phyloP scores from a whole-genome alignment of 306 rosid genomes.

The Pyrus pyrifolia region DNA sequence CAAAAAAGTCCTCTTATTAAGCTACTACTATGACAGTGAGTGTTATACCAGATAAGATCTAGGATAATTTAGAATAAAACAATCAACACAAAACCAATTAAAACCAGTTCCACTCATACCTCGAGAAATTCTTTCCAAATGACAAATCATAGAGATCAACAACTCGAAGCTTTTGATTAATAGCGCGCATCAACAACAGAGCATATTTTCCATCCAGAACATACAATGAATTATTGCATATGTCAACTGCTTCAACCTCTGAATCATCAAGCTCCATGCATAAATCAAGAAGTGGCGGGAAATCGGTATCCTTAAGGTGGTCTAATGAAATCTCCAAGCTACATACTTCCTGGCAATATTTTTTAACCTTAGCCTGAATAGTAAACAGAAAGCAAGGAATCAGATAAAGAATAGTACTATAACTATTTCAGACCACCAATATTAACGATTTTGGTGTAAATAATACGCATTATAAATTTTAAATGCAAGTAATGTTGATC shows the following conservation, averaged over 20 bases:
- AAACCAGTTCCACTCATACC: slow-evolving; percentile 43
- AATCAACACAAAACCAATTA: slow-evolving; percentile 16
- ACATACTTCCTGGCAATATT: slow-evolving; percentile 38
- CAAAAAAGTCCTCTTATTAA: background rate
- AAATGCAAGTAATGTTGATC: background rate
- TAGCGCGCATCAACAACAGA: slow-evolving; percentile 60
- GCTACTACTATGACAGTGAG: background rate
- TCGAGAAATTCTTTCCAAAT: slow-evolving; percentile 56
- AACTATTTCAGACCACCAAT: background rate
- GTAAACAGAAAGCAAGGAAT: background rate
- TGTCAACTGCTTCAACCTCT: slow-evolving; percentile 67
- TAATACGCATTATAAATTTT: background rate
- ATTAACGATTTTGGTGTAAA: background rate
- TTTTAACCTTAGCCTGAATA: slow-evolving; percentile 55
- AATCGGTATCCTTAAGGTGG: slow-evolving; percentile 58
- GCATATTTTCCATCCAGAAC: slow-evolving; percentile 51
- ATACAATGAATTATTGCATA: slow-evolving; percentile 46
- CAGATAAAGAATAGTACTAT: slow-evolving; percentile 5
- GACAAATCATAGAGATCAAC: slow-evolving; percentile 62
- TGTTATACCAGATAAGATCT: background rate
- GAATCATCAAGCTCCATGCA: slow-evolving; percentile 46
- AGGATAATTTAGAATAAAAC: background rate
- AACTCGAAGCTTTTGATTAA: slow-evolving; percentile 64
- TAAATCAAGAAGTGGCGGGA: slow-evolving; percentile 58
- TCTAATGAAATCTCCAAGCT: slow-evolving; percentile 54